These are phyloP conservation scores for Rhipidocladum racemiflorum DNA, from an alignment of 176 grass and related monocot genomes.

Conservation along the genomic window DNA sequence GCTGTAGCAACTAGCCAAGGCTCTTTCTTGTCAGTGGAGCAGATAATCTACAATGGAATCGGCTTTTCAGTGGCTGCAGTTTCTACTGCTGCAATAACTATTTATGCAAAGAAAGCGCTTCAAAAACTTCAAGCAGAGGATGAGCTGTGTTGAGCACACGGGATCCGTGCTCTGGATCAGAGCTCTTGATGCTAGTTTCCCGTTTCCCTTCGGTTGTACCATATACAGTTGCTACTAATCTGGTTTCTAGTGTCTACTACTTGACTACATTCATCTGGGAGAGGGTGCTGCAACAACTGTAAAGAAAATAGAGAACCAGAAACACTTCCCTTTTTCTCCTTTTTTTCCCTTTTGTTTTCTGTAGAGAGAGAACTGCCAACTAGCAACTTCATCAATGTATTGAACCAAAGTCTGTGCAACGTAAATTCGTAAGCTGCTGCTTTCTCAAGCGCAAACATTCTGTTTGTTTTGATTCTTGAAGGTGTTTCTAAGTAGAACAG, in stretches of 20 bases:
- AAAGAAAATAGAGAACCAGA: constrained; percentile 47
- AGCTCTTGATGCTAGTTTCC: constrained; percentile 18
- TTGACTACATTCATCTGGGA: constrained; percentile 31
- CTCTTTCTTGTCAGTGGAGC: constrained; percentile 79
- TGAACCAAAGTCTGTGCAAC: constrained; percentile 12
- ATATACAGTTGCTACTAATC: constrained; percentile 38
- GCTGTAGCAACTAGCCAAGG: constrained; percentile 81
- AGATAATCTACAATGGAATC: constrained; percentile 82
- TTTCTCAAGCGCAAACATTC: constrained; percentile 10
- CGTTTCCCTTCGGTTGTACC: constrained; percentile 36
- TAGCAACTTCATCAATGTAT: constrained; percentile 24
- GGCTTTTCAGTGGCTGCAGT: constrained; percentile 74
- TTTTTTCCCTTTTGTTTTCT: neutral
- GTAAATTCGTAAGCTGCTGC: constrained; percentile 39
- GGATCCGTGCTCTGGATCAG: neutral
- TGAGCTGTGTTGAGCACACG: constrained; percentile 43
- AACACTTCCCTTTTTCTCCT: neutral
- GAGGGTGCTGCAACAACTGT: constrained; percentile 42
- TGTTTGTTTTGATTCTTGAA: constrained; percentile 16
- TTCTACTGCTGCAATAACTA: constrained; percentile 92
- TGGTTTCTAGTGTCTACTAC: constrained; percentile 36
- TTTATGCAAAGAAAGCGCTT: constrained; percentile 91
- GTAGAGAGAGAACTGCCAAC: constrained; percentile 22
- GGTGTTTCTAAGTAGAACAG: neutral
- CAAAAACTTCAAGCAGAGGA: constrained; percentile 83